Evolutionary conservation across 2,329 filamentous ascomycete genomes (phyloP), one percentile per base, ranked within the genome.

Genomic region (Xylariaceae sp.): DNA sequence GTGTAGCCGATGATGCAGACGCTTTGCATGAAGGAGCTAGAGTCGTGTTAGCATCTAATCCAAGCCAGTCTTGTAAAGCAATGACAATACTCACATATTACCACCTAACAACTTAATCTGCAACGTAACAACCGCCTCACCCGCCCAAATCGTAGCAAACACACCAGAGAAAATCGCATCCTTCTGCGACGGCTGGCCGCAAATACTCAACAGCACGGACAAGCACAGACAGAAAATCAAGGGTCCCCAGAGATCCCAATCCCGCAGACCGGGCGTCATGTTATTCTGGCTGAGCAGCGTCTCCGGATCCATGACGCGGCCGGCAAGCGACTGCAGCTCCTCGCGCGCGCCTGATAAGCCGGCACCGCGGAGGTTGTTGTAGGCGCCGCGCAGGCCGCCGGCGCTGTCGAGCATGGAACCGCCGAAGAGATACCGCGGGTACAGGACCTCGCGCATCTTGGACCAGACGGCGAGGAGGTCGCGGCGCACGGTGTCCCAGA

Each of bases 191-290:
- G 83, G 81, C 67, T 87, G 82, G 11, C 91, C 91, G 63, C 88
- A 85, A 72, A 96, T 84, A 67, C 92, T 96, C 60, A 99, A 80
- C 68, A 99, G 85, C 74, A 96, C 82, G 66, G 90, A 93, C 60
- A 99, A 79, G 60, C 96, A 78, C 66, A 99, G 78, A 69, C 93
- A 97, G 78, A 99, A 99, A 65, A 99, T 86, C 58, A 99, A 79
- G 41, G 94, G 94, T 0, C 94, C 94, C 94, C 94, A 99, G 55
- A 99, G 83, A 80, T 99, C 94, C 94, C 94, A 99, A 77, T 99
- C 92, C 63, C 93, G 81, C 71, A 97, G 77, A 0, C 92, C 92
- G 55, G 95, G 89, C 65, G 88, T 93, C 90, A 97, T 95, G 71
- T 84, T 83, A 66, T 82, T 85, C 72, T 83, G 81, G 59, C 69